Conservation (phyloP, 108 stramenopile species). For the Pseudonitzschia multiseries region DNA sequence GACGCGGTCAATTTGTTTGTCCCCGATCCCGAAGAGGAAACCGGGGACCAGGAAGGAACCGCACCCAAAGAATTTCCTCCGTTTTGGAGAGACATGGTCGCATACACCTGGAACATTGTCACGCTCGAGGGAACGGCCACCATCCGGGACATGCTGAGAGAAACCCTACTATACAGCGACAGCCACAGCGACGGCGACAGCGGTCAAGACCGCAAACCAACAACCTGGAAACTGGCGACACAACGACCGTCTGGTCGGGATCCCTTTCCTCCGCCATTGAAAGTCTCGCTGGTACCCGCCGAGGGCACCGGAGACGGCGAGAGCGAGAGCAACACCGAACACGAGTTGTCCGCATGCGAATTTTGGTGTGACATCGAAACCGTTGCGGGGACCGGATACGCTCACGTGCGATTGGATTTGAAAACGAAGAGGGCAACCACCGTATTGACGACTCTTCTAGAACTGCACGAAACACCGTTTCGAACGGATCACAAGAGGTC, state of each 20-base stretch:
- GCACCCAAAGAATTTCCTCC: constrained; percentile 14
- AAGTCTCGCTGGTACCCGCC: not conserved
- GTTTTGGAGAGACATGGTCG: constrained; percentile 34
- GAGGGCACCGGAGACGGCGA: not conserved
- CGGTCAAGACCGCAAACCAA: no score
- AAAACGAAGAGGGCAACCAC: constrained; percentile 11
- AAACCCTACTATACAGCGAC: not conserved
- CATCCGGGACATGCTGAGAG: constrained; percentile 13
- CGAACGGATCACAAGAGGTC: constrained; percentile 5
- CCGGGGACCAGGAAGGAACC: not conserved
- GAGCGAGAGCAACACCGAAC: no score
- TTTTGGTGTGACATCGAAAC: constrained; percentile 21
- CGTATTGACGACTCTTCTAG: constrained; percentile 20
- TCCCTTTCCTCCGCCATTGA: constrained; percentile 11
- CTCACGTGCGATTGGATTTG: constrained; percentile 13
- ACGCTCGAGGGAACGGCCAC: constrained; percentile 17
- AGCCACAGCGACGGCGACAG: not conserved
- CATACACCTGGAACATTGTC: constrained; percentile 28
- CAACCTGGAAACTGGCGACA: constrained; percentile 9
- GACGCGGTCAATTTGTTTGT: constrained; percentile 8
- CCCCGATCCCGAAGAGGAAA: not conserved
- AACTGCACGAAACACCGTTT: constrained; percentile 18
- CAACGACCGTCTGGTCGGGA: not conserved
- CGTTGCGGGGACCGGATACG: not conserved
- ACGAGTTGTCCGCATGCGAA: not conserved